phyloP scores from a whole-genome alignment of 2,329 filamentous ascomycete genomes.

The Calcarisporium arbuscula region DNA sequence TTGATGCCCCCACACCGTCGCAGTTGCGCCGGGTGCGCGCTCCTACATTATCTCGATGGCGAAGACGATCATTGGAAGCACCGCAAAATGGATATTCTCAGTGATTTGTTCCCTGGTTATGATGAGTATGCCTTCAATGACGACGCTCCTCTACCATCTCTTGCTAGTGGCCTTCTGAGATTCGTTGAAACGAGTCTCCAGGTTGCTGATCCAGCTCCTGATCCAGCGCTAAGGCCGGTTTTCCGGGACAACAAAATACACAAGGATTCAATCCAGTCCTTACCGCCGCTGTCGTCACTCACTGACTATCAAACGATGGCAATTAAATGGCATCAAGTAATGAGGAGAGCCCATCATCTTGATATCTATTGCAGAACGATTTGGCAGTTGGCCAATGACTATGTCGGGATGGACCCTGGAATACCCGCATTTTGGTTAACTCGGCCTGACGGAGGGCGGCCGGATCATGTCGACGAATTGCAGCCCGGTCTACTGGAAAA shows the following conservation, averaged over 20 bases:
- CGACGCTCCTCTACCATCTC: too few relatives aligned
- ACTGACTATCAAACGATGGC: constrained; percentile 1
- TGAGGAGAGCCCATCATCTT: too few relatives aligned
- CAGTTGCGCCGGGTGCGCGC: constrained; percentile 22
- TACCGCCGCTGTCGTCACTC: constrained; percentile 19
- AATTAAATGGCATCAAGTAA: too few relatives aligned
- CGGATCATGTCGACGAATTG: constrained; percentile 14
- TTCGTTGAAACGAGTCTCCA: too few relatives aligned
- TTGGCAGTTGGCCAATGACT: not conserved
- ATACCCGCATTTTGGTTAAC: too few relatives aligned
- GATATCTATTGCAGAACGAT: not conserved
- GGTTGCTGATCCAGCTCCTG: too few relatives aligned
- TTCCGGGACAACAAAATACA: constrained; percentile 20
- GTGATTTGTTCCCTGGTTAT: constrained; percentile 21
- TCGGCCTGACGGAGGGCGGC: constrained; percentile 10
- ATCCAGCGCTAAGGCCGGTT: too few relatives aligned
- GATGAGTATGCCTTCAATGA: constrained; percentile 18
- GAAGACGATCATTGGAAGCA: constrained; percentile 22
- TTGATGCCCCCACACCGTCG: constrained; percentile 9
- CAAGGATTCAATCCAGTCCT: constrained; percentile 21
- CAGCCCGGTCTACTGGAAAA: constrained; percentile 5
- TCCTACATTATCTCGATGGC: constrained; percentile 22
- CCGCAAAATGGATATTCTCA: constrained; percentile 12
- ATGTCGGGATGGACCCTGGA: too few relatives aligned
- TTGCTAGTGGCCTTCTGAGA: too few relatives aligned